Evolutionary conservation across 2,329 filamentous ascomycete genomes (phyloP).

Genomic region (Truncatella angustata): DNA sequence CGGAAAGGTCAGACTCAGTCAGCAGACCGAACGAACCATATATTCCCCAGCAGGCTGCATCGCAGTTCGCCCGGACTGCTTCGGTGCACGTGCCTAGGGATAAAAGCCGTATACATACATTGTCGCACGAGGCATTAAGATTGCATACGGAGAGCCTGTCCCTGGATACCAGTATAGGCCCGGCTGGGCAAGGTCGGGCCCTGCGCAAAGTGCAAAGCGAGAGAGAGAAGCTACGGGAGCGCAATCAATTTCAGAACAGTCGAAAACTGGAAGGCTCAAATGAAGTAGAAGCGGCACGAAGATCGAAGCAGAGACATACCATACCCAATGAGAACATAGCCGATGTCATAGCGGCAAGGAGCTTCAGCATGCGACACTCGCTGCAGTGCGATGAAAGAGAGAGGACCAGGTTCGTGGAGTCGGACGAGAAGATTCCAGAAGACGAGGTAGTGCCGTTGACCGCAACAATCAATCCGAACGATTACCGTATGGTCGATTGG

Average conservation of each 20-base stretch:
- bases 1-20: not conserved
- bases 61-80: slow-evolving; percentile 54
- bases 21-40: slow-evolving; percentile 27
- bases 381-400: not conserved
- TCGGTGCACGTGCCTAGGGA: slow-evolving; percentile 41
- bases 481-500: slow-evolving; percentile 48
- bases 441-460: slow-evolving; percentile 23
- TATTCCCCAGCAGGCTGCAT: slow-evolving; percentile 52
- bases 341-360: not conserved
- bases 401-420: slow-evolving; percentile 1
- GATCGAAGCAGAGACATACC: slow-evolving; percentile 1
- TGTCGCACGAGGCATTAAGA: slow-evolving; percentile 42
- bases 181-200: slow-evolving; percentile 33
- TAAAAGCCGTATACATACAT: slow-evolving; percentile 35
- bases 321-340: slow-evolving; percentile 12
- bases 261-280: slow-evolving; percentile 34
- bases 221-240: slow-evolving; percentile 35
- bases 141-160: slow-evolving; percentile 34
- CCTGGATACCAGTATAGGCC: slow-evolving; percentile 26
- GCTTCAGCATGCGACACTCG: not conserved
- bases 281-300: slow-evolving; percentile 23
- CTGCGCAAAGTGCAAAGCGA: slow-evolving; percentile 37
- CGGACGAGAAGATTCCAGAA: not conserved
- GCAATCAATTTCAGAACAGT: slow-evolving; percentile 43
- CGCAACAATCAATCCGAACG: slow-evolving; percentile 32